These are phyloP conservation scores for Candida sakaeoensis DNA, from an alignment of 805 yeast genomes.

Conservation along the genomic window DNA sequence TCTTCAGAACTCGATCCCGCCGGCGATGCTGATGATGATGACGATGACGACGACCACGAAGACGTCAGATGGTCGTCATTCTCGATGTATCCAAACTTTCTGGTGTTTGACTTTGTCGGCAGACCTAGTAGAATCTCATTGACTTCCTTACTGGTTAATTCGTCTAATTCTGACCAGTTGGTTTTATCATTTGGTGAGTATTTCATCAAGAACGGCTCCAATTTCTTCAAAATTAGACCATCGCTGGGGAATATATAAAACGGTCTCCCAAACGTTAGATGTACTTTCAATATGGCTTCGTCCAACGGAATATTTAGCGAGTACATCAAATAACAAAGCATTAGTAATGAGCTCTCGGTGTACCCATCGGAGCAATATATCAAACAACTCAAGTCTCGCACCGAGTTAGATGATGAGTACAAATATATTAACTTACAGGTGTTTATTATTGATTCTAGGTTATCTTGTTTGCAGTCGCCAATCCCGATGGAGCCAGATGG, in stretches of 20 bases:
- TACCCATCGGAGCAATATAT: conserved; percentile 88
- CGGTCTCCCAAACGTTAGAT: conserved; percentile 65
- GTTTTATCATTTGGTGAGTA: conserved; percentile 49
- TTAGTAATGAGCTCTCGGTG: conserved; percentile 81
- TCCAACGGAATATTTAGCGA: conserved; percentile 56
- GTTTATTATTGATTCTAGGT: conserved; percentile 60
- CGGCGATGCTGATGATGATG: too few species aligned
- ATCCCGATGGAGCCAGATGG: conserved; percentile 80
- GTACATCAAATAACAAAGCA: conserved; percentile 68
- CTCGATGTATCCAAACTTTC: conserved; percentile 27
- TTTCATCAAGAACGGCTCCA: conserved; percentile 58
- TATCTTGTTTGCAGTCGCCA: conserved; percentile 63
- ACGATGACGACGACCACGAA: too few species aligned
- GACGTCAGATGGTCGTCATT: conserved; percentile 9
- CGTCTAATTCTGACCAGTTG: conserved; percentile 30
- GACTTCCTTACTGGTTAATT: conserved; percentile 25
- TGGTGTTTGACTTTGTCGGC: conserved; percentile 8
- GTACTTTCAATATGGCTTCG: conserved; percentile 64
- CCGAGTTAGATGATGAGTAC: conserved; percentile 28
- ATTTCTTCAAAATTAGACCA: conserved; percentile 56
- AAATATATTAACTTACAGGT: conserved; percentile 63
- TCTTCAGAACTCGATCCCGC: neutral
- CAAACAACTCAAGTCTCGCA: conserved; percentile 41
- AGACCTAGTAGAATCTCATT: conserved; percentile 30
- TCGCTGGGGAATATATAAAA: conserved; percentile 81